Percentiles rank a stretch among this genome's conserved stretches.
Conservation (phyloP, 768 basidiomycete genomes). For the Favolaschia claudopus region DNA sequence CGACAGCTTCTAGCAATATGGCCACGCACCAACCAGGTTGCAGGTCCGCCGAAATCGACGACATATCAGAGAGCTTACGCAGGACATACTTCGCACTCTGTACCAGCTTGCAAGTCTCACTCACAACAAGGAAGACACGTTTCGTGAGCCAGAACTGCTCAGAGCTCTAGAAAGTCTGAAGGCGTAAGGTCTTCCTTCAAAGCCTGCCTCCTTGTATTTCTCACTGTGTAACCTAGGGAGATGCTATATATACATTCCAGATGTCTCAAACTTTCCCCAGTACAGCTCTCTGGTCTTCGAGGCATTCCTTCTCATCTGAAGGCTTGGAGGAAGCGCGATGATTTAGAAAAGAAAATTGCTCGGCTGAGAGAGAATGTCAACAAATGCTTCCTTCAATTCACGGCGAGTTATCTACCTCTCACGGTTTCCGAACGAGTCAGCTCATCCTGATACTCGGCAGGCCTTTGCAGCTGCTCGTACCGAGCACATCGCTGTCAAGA, state of each 20-base stretch:
- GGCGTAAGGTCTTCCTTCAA: background rate
- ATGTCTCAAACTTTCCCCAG: background rate
- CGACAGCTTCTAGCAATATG: too few relatives aligned
- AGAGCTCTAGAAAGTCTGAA: conserved; percentile 6
- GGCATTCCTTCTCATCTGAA: background rate
- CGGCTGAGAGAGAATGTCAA: conserved; percentile 14
- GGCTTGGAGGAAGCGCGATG: conserved; percentile 17
- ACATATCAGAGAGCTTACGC: conserved; percentile 2
- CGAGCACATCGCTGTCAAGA: background rate
- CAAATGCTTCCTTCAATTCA: conserved; percentile 15
- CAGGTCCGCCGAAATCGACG: conserved; percentile 15
- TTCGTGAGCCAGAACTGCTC: conserved; percentile 2
- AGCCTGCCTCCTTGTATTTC: background rate
- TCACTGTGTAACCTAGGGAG: background rate
- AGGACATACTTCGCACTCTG: conserved; percentile 3
- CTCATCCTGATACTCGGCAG: background rate
- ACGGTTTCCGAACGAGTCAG: background rate
- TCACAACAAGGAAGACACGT: background rate
- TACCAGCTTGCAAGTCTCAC: background rate
- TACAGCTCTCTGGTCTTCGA: background rate
- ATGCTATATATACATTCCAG: conserved; percentile 6
- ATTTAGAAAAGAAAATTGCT: conserved; percentile 8
- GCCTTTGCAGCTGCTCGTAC: conserved; percentile 14
- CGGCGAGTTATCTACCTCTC: background rate
- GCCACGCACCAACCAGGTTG: too few relatives aligned